phyloP scores from a whole-genome alignment of 495 filamentous ascomycete species.

The Tetracladium setigerum region DNA sequence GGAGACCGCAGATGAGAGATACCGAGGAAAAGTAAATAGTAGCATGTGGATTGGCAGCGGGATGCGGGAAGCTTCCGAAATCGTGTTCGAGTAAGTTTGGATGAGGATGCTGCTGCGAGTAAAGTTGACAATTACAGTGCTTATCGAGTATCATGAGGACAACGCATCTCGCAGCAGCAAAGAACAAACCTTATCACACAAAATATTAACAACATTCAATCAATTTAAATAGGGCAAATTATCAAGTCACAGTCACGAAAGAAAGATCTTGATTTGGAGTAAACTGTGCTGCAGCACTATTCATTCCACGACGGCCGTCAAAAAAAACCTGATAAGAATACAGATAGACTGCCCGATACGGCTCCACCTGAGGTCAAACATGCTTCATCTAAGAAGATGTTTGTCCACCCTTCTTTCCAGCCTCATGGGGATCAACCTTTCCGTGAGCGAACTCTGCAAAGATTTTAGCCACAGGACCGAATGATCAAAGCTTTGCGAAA shows the following conservation, averaged over 20 bases:
- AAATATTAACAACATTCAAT: too few relatives aligned
- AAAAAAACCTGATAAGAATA: too few relatives aligned
- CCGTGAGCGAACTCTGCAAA: conserved; percentile 12
- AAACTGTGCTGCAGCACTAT: too few relatives aligned
- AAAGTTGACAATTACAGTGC: background rate
- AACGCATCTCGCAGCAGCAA: too few relatives aligned
- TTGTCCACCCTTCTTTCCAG: conserved; percentile 13
- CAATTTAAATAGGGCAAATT: too few relatives aligned
- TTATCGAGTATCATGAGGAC: background rate
- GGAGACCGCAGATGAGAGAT: conserved; percentile 53
- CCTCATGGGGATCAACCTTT: conserved; percentile 15
- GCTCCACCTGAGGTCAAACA: too few relatives aligned
- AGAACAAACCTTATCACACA: too few relatives aligned
- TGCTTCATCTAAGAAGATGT: background rate
- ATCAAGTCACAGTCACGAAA: too few relatives aligned
- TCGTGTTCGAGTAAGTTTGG: conserved; percentile 21
- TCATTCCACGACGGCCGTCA: too few relatives aligned
- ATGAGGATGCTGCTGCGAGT: background rate
- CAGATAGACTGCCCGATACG: too few relatives aligned
- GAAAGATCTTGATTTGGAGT: background rate
- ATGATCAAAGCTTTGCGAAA: too few relatives aligned
- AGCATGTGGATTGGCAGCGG: conserved; percentile 56
- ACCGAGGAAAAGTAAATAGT: conserved; percentile 45
- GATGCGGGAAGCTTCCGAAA: conserved; percentile 48
- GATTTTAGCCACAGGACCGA: too few relatives aligned